These are phyloP conservation scores for Cubamyces sp. DNA, from an alignment of 768 basidiomycete species.

Conservation along the genomic window DNA sequence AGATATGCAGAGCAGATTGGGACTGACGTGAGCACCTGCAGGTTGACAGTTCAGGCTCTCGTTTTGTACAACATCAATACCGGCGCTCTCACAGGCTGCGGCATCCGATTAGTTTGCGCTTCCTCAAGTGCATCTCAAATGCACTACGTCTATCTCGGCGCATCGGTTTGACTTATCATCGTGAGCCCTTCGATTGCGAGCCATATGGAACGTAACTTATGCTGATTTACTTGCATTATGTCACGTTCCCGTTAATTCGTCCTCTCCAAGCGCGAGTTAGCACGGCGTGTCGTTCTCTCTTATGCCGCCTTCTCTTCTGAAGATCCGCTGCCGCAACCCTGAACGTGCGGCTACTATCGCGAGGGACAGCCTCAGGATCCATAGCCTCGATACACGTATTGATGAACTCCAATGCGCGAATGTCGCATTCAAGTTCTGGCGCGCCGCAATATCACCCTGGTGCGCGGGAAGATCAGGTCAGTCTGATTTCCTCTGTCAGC, in stretches of 20 bases:
- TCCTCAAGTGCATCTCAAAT: too few species aligned
- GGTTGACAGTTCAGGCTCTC: slow-evolving; percentile 25
- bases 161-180: slow-evolving; percentile 24
- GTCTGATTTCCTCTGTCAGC: not conserved
- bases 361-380: slow-evolving; percentile 6
- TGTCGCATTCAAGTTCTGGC: slow-evolving; percentile 5
- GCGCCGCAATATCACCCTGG: slow-evolving; percentile 3
- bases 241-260: slow-evolving; percentile 29
- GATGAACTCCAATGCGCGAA: slow-evolving; percentile 1
- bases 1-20: too few species aligned
- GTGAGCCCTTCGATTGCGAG: slow-evolving; percentile 9
- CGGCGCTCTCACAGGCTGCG: slow-evolving; percentile 31
- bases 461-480: slow-evolving; percentile 8
- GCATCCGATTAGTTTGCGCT: not conserved
- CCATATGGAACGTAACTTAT: not conserved
- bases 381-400: slow-evolving; percentile 20
- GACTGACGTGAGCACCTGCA: too few species aligned
- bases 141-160: too few species aligned
- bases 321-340: slow-evolving; percentile 26
- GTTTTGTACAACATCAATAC: slow-evolving; percentile 34
- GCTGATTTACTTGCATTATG: slow-evolving; percentile 22
- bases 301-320: too few species aligned
- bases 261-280: slow-evolving; percentile 30
- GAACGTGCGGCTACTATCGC: slow-evolving; percentile 19
- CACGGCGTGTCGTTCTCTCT: not conserved